Base-by-base conservation (phyloP, 2,329 filamentous ascomycete species). In the Trichoderma atrobrunneum region DNA sequence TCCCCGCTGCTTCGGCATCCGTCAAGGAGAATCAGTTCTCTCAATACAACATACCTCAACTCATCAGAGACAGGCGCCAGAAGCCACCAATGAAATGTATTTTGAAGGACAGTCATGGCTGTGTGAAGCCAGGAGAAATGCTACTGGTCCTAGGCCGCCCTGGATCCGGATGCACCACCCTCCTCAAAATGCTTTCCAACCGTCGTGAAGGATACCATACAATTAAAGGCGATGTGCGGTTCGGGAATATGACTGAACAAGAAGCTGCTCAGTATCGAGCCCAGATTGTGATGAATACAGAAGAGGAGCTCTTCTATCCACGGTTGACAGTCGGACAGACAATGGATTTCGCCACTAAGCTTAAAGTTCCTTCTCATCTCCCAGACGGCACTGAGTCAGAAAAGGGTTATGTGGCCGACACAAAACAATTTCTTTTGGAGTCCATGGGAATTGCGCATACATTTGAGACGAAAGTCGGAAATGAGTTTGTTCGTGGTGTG, bases 111-210 rank as follows among this genome's bases (percentile, higher is more conserved):
- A 24, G 48, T 54, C 87, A 90, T 78, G 91, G 91, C 11, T 92
- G 90, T 75, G 88, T 93, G 65, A 90, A 90, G 78, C 91, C 91
- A 0, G 92, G 91, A 28, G 90, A 93, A 80, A 92, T 93, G 91
- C 80, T 92, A 1, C 81, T 93, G 0, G 90, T 93, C 0, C 83
- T 93, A 0, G 91, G 91, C 3, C 85, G 90, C 1, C 91, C 91
- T 0, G 91, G 91, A 0, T 85, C 89, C 3, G 91, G 91, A 43
- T 94, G 92, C 78, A 92, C 91, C 0, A 92, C 91, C 0, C 84
- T 94, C 21, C 83, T 94, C 57, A 93, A 92, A 76, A 84, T 91
- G 76, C 84, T 94, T 5, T 85, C 90, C 66, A 93, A 93, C 76
- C 86, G 88, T 70, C 83, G 90, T 43, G 81, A 80, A 6, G 90